phyloP scores from a whole-genome alignment of 2,329 filamentous ascomycete genomes.

The Balansia obtecta region DNA sequence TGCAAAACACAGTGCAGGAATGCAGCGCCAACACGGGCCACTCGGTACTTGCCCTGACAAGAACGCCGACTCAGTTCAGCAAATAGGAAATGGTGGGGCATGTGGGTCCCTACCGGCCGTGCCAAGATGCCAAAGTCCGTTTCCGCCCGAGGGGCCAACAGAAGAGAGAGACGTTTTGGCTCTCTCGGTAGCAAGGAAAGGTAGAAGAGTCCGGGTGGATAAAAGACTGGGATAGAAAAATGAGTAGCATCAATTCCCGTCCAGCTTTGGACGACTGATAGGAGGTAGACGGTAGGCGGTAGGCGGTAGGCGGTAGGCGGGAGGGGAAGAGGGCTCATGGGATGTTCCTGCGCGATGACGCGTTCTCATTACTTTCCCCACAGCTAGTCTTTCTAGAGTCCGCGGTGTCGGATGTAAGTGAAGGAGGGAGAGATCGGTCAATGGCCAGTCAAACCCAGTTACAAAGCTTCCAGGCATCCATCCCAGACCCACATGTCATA shows the following conservation, averaged over 20 bases:
- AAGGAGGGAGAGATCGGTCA: too few species aligned
- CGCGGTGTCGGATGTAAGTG: background rate
- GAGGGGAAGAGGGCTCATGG: too few species aligned
- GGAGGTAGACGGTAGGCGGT: too few species aligned
- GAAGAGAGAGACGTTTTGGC: too few species aligned
- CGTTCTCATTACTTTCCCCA: too few species aligned
- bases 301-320: too few species aligned
- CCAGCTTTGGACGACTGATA: too few species aligned
- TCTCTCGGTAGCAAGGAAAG: too few species aligned
- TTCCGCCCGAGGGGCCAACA: background rate
- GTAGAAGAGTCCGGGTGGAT: too few species aligned
- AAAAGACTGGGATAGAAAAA: background rate
- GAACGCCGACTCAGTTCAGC: background rate
- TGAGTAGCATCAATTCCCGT: background rate
- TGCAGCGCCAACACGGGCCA: background rate
- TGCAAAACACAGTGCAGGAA: background rate
- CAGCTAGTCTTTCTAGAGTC: background rate
- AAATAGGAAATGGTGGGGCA: background rate
- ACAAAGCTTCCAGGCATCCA: background rate
- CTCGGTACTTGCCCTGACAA: background rate
- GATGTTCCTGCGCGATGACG: too few species aligned
- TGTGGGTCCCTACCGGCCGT: background rate
- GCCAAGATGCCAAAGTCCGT: background rate
- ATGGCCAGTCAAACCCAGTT: too few species aligned
- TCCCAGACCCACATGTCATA: background rate